A percentile compares a stretch with the other conserved stretches of the same genome.
Conservation (phyloP, 176 grass and related monocot genomes). For the Aegilops bicornis region DNA sequence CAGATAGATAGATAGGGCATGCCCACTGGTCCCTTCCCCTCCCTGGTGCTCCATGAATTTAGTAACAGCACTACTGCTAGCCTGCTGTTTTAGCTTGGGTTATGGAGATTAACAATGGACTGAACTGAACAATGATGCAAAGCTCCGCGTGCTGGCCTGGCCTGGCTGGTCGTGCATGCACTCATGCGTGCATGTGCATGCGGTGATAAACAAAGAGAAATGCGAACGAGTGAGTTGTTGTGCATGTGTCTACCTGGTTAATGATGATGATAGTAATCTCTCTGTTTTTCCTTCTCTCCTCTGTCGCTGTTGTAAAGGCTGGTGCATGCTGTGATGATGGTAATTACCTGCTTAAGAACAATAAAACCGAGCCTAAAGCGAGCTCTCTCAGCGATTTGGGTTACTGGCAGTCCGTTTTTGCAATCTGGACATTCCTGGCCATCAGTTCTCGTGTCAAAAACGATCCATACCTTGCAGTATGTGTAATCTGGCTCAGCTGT, state of each 20-base stretch:
- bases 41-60: neutral
- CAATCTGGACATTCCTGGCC: too few relatives aligned
- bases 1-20: slow-evolving; percentile 14
- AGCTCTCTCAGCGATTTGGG: too few relatives aligned
- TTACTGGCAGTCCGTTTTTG: too few relatives aligned
- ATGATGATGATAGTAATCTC: neutral
- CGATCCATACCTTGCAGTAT: too few relatives aligned
- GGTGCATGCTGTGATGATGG: neutral
- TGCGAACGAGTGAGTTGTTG: neutral
- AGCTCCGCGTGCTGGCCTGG: neutral
- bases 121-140: neutral
- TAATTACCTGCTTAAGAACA: neutral
- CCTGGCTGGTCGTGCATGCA: neutral
- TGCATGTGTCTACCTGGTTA: neutral
- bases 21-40: neutral
- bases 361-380: too few relatives aligned
- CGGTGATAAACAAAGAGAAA: neutral
- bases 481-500: too few relatives aligned
- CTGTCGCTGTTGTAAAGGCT: neutral
- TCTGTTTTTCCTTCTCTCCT: neutral
- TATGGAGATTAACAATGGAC: neutral
- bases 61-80: too few relatives aligned
- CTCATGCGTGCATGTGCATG: neutral
- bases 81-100: neutral
- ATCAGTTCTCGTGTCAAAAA: too few relatives aligned